Base-by-base conservation (phyloP, 768 basidiomycete species). In the Austroboletus festivus region DNA sequence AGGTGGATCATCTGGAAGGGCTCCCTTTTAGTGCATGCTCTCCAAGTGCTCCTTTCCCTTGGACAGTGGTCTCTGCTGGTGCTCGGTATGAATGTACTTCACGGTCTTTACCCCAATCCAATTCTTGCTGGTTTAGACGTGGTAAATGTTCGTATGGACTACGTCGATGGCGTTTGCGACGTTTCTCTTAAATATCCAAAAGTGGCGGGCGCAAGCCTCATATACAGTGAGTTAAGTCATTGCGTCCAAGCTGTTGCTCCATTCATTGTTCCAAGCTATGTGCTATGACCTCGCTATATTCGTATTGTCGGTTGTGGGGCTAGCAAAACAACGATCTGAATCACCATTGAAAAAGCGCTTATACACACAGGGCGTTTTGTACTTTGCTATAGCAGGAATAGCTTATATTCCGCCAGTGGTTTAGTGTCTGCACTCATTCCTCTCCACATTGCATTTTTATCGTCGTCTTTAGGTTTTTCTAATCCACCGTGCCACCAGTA, bases 1-100 rank as follows among this genome's bases (percentile, higher is more conserved):
- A 67, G 62, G 33, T 64, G 59, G 62, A 12, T 57, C 7, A 48
- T 65, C 12, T 65, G 63, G 63, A 64, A 44, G 38, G 46, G 47
- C 11, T 51, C 51, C 15, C 41, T 42, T 23, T 23, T n/a, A 12
- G 44, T 64, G 5, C 43, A 42, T 4, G 26, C 8, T 7, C 26
- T 64, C 5, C 42, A 67, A 0, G 4, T 26, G n/a, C 3, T 62
- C 11, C 31, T 53, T 12, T 12, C 47, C 3, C 21, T 64, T 2
- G 65, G 49, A 12, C 62, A 64, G 13, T 64, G 57, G 52, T 3
- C 23, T 23, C 9, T 57, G 13, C 28, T 67, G 16, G 31, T 34
- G 0, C 1, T 49, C 1, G 35, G 63, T 62, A 41, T 20, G 56
- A 11, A 5, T 12, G 19, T 20, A 6, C 37, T 13, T 13, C 9